These are phyloP conservation scores for Astragalus glycyphyllos DNA, from an alignment of 306 rosid species.

Conservation along the genomic window DNA sequence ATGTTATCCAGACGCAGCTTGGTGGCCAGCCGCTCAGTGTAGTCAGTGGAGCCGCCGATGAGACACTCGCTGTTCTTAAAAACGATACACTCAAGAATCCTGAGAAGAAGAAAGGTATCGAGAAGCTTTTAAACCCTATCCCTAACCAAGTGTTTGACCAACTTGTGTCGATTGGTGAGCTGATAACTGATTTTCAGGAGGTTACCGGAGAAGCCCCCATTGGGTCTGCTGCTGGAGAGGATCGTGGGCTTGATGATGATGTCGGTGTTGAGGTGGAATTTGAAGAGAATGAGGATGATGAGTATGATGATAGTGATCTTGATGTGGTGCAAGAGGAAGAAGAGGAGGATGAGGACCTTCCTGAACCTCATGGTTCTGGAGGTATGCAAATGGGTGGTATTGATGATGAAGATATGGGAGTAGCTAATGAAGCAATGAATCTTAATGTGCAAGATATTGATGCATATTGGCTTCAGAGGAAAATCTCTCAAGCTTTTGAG, in stretches of 20 bases:
- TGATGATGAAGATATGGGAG: slow-evolving; percentile 79
- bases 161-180: slow-evolving; percentile 77
- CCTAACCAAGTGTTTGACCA: slow-evolving; percentile 61
- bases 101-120: slow-evolving; percentile 89
- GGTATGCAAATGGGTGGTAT: slow-evolving; percentile 90
- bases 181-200: slow-evolving; percentile 85
- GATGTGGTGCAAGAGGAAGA: slow-evolving; percentile 93
- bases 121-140: slow-evolving; percentile 74
- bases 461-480: slow-evolving; percentile 97
- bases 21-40: slow-evolving; percentile 88
- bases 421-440: slow-evolving; percentile 69
- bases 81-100: slow-evolving; percentile 65
- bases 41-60: slow-evolving; percentile 85
- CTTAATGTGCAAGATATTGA: slow-evolving; percentile 91
- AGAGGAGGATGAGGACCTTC: slow-evolving; percentile 82
- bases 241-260: slow-evolving; percentile 81
- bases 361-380: slow-evolving; percentile 59
- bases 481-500: slow-evolving; percentile 79
- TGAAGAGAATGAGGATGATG: slow-evolving; percentile 93
- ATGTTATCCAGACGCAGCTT: slow-evolving; percentile 84
- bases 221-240: slow-evolving; percentile 61
- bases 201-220: slow-evolving; percentile 52
- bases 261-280: slow-evolving; percentile 95
- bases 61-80: slow-evolving; percentile 76
- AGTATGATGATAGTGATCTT: slow-evolving; percentile 93